Evolutionary conservation across 768 basidiomycete genomes (phyloP).

Genomic region (Mycena olivaceomarginata): DNA sequence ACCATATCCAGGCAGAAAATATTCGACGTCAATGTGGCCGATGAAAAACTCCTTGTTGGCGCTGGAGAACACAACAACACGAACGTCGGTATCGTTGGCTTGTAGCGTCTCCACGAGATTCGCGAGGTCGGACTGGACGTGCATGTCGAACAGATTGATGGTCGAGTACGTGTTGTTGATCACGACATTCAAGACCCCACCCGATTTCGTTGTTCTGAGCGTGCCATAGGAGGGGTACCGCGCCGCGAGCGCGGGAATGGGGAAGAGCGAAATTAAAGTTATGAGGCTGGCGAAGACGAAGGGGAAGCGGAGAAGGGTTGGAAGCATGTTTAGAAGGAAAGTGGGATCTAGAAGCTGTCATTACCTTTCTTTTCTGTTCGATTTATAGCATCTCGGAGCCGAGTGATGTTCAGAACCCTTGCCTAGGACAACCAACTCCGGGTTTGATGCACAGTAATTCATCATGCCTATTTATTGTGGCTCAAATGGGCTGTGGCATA

Average conservation of each 20-base stretch:
- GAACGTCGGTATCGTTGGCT: constrained; percentile 21
- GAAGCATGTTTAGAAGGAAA: too few relatives aligned
- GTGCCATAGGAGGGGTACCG: constrained; percentile 13
- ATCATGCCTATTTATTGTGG: too few relatives aligned
- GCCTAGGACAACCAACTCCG: too few relatives aligned
- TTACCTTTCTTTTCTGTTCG: too few relatives aligned
- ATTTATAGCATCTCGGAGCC: too few relatives aligned
- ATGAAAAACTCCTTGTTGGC: constrained; percentile 12
- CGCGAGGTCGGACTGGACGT: constrained; percentile 20
- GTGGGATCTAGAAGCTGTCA: too few relatives aligned
- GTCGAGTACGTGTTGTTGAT: constrained; percentile 28
- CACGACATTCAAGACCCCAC: constrained; percentile 19
- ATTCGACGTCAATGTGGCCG: constrained; percentile 26
- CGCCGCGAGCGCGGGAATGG: not conserved
- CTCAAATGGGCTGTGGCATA: too few relatives aligned
- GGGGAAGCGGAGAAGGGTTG: too few relatives aligned
- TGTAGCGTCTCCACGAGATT: constrained; percentile 30
- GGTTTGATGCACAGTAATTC: too few relatives aligned
- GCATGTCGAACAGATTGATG: constrained; percentile 17
- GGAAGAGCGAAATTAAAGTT: not conserved
- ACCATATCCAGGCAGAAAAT: constrained; percentile 20
- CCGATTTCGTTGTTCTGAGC: constrained; percentile 10
- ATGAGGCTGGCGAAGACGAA: too few relatives aligned
- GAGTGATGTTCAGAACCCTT: too few relatives aligned
- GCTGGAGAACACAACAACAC: not conserved